Conservation (phyloP, 345 rosid species). For the Dovyalis caffra region DNA sequence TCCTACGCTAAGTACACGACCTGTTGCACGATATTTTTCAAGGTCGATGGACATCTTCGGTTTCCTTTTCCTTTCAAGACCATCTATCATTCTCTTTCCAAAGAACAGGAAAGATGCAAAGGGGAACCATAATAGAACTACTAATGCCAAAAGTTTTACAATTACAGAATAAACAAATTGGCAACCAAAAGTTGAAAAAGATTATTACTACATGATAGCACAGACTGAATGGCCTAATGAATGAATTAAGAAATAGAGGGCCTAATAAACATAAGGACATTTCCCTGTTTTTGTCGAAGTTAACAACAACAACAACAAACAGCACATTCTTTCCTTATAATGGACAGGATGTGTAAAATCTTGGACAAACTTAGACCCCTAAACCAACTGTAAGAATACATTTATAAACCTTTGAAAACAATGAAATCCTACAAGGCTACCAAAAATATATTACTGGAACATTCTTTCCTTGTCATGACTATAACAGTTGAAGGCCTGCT, state of each 20-base stretch:
- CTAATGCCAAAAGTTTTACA: not conserved
- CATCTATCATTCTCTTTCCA: too few species aligned
- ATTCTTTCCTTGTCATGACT: not conserved
- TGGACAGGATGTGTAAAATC: not conserved
- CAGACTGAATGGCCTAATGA: not conserved
- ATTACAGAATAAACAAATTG: not conserved
- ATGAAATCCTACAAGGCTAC: not conserved
- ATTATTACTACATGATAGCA: not conserved
- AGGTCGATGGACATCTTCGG: too few species aligned
- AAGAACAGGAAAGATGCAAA: not conserved
- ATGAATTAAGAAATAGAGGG: not conserved
- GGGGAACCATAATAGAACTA: not conserved
- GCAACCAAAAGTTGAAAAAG: not conserved
- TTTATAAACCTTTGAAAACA: not conserved
- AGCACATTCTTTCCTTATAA: not conserved
- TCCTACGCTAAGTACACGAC: too few species aligned
- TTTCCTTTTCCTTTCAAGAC: too few species aligned
- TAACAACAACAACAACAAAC: not conserved
- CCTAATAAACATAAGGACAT: not conserved
- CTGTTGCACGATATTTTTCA: too few species aligned
- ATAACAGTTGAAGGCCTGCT: slow-evolving; percentile 58
- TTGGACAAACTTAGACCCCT: not conserved
- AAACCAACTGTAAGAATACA: not conserved
- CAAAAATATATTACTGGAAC: not conserved
- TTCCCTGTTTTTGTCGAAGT: not conserved